Evolutionary conservation across 1,284 basidiomycete species (phyloP).

Genomic region (Malassezia globosa): DNA sequence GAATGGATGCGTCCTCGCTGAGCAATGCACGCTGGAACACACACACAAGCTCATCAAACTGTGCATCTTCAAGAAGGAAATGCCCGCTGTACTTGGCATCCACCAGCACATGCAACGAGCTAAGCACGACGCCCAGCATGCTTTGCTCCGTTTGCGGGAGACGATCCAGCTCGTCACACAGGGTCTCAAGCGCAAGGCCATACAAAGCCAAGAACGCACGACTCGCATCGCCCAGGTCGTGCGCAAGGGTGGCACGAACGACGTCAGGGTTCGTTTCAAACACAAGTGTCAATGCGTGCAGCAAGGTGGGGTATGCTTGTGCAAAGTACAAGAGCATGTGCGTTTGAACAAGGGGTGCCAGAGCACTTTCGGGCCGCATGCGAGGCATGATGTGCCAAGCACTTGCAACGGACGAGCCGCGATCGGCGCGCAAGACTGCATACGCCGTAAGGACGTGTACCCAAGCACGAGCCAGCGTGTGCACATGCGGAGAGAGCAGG

Average conservation of each 20-base stretch:
- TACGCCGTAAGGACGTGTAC: slow-evolving; percentile 79
- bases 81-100: slow-evolving; percentile 67
- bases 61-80: slow-evolving; percentile 61
- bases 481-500: slow-evolving; percentile 71
- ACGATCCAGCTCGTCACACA: slow-evolving; percentile 57
- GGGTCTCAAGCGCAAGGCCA: slow-evolving; percentile 80
- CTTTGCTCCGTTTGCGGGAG: slow-evolving; percentile 47
- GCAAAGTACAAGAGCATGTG: slow-evolving; percentile 63
- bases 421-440: slow-evolving; percentile 70
- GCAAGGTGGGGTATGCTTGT: slow-evolving; percentile 67
- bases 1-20: slow-evolving; percentile 65
- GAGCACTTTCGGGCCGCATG: slow-evolving; percentile 57
- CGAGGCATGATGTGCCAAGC: slow-evolving; percentile 47
- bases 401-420: slow-evolving; percentile 52
- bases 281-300: slow-evolving; percentile 73
- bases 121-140: slow-evolving; percentile 55
- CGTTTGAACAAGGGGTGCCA: slow-evolving; percentile 76
- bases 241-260: neutral
- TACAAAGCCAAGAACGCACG: slow-evolving; percentile 56
- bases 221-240: neutral
- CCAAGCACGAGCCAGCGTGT: slow-evolving; percentile 71
- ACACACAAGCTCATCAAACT: slow-evolving; percentile 81
- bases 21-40: slow-evolving; percentile 80
- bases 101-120: slow-evolving; percentile 67
- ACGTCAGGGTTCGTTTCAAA: slow-evolving; percentile 38